Conservation (phyloP, 768 basidiomycete species). For the Steccherinum ochraceum region DNA sequence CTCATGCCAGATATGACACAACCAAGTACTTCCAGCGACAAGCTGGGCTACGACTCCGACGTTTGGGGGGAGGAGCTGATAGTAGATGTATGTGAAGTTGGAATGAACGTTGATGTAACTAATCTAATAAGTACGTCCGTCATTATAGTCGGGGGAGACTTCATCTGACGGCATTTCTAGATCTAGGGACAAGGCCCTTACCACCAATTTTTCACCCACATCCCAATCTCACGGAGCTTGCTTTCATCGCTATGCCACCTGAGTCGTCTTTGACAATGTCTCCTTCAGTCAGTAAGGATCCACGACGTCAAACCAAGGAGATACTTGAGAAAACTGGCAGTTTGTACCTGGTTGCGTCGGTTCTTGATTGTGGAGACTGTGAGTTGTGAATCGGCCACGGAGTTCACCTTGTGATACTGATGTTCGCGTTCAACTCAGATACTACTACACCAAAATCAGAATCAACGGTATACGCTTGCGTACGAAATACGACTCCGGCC, state of each 20-base stretch:
- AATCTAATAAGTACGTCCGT: no score
- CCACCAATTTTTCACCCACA: constrained; percentile 35
- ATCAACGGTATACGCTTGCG: constrained; percentile 24
- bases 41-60: constrained; percentile 39
- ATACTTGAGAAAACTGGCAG: constrained; percentile 21
- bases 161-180: no score
- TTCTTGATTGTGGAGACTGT: constrained; percentile 62
- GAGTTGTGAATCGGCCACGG: constrained; percentile 15
- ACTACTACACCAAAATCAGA: constrained; percentile 31
- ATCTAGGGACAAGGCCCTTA: constrained; percentile 36
- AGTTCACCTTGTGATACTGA: no score
- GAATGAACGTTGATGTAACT: constrained; percentile 44
- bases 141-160: no score
- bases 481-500: constrained; percentile 12
- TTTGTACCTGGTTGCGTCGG: constrained; percentile 45
- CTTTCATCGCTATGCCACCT: constrained; percentile 31
- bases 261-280: constrained; percentile 1
- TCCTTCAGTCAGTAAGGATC: constrained; percentile 17
- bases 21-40: constrained; percentile 18
- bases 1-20: constrained; percentile 28
- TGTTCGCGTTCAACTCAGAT: constrained; percentile 25
- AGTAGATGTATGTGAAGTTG: constrained; percentile 58
- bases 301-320: constrained; percentile 17
- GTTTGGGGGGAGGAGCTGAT: constrained; percentile 52
- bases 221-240: constrained; percentile 35